Base-by-base conservation (phyloP, 2,329 filamentous ascomycete species). In the Trichoderma sp. region DNA sequence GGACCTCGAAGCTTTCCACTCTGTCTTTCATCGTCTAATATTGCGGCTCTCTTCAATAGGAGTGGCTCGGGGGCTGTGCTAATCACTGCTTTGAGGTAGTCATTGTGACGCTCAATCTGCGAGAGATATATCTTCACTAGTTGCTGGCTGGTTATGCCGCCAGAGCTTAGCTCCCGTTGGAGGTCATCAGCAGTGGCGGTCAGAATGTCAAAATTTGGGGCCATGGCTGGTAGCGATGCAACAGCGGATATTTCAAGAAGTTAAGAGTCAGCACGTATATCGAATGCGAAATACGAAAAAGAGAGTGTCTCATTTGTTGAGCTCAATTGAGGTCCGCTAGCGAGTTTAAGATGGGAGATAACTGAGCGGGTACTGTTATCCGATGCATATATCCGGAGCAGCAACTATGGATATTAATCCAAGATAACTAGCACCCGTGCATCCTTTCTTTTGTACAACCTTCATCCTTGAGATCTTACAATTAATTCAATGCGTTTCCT, bases 1-100 rank as follows among this genome's bases (percentile, higher is more conserved):
- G 74, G 73, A 3, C 73, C 43, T 6, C 73, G 70, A n/a, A 71
- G 11, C 9, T 70, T 51, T 18, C 75, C 73, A 2, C 58, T 32
- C 5, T 34, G 30, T 9, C 75, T 72, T 32, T 75, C 75, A 9
- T 61, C 57, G 28, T 76, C 75, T 5, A 75, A 24, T 36, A 39
- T 63, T 15, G 24, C 43, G 4, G 74, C 75, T 3, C 39, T 63
- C 18, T 67, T 21, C 2, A 60, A 30, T 11, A 74, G 39, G 4
- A 66, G 53, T 6, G 70, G 12, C n/a, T 28, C 43, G 0, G 73
- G 72, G 7, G 70, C 67, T 28, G 66, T 64, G 15, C 61, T 62
- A 1, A 75, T 68, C 5, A 76, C 53, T 0, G 74, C 74, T 30
- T 74, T 73, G 8, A 76, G 72, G 26, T 61, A 63, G 21, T 47